Conservation (phyloP, 78 protist genomes). For the Guillardia theta region DNA sequence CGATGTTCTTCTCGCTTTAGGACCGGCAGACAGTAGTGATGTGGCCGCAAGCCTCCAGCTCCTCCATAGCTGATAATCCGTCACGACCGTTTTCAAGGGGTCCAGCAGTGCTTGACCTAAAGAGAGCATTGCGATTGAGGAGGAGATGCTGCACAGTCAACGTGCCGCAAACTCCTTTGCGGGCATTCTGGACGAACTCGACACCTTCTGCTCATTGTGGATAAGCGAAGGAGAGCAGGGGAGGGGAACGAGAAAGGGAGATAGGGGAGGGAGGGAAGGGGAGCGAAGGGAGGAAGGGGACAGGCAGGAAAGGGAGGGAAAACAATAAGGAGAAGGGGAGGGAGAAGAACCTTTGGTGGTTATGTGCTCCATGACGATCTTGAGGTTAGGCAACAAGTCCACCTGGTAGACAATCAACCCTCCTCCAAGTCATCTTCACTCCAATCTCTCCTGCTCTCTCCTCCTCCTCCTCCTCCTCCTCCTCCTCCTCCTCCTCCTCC, state of each 20-base stretch:
- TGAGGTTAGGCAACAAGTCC: background rate
- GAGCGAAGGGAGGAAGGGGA: background rate
- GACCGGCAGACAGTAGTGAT: background rate
- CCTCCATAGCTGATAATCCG: background rate
- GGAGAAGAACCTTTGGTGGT: conserved; percentile 33
- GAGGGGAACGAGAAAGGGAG: background rate
- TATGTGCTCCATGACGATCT: conserved; percentile 47
- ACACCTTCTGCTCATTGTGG: background rate
- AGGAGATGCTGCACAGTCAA: background rate
- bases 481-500: too few species aligned
- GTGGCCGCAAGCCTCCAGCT: background rate
- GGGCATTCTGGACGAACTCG: background rate
- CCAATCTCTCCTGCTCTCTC: too few species aligned
- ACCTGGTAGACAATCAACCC: too few species aligned
- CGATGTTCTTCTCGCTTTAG: conserved; percentile 9
- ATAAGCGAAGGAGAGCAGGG: background rate
- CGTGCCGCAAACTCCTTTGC: background rate
- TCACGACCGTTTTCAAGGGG: background rate
- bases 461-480: too few species aligned
- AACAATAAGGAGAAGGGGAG: background rate
- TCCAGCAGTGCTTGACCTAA: background rate
- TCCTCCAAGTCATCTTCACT: too few species aligned
- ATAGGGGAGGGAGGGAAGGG: background rate
- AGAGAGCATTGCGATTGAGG: background rate
- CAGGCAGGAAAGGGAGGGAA: background rate